Percentiles rank a stretch among this genome's conserved stretches.
These are phyloP conservation scores for Hyphodiscus sp. DNA, from an alignment of 2,329 filamentous ascomycete genomes.

Conservation along the genomic window DNA sequence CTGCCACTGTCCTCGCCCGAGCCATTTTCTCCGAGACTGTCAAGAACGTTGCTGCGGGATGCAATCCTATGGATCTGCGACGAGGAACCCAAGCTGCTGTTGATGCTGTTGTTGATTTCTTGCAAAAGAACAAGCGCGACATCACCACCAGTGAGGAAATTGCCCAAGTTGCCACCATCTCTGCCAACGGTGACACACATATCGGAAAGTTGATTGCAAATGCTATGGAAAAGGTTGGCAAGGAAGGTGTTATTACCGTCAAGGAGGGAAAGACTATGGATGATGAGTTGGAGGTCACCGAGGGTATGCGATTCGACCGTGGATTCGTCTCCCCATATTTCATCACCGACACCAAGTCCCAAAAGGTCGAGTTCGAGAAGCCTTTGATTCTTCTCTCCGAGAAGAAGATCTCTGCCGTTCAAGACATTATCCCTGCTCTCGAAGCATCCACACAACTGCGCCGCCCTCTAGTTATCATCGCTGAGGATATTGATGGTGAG, in stretches of 20 bases:
- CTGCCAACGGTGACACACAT: constrained; percentile 92
- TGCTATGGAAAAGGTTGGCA: constrained; percentile 99
- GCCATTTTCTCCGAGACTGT: constrained; percentile 99
- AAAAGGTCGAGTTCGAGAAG: constrained; percentile 99
- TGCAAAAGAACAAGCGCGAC: constrained; percentile 93
- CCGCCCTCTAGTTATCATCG: constrained; percentile 94
- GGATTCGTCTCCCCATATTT: constrained; percentile 99
- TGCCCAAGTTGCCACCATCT: constrained; percentile 96
- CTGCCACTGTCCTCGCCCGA: constrained; percentile 91
- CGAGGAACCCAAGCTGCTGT: constrained; percentile 96
- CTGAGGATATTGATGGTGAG: constrained; percentile 98
- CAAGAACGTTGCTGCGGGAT: constrained; percentile 98
- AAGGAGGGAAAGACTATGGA: constrained; percentile 99
- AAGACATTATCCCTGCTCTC: constrained; percentile 97
- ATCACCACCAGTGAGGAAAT: constrained; percentile 97
- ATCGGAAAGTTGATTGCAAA: constrained; percentile 94
- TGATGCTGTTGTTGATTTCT: constrained; percentile 86
- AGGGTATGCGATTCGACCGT: constrained; percentile 99
- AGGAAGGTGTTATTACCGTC: constrained; percentile 99
- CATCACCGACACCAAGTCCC: constrained; percentile 97
- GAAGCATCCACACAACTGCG: constrained; percentile 95
- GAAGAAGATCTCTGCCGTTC: constrained; percentile 99
- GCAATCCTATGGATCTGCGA: constrained; percentile 99
- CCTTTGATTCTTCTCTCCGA: constrained; percentile 96
- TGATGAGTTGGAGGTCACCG: constrained; percentile 96